Conservation (phyloP, 345 rosid species). For the Melastoma malabathricum region DNA sequence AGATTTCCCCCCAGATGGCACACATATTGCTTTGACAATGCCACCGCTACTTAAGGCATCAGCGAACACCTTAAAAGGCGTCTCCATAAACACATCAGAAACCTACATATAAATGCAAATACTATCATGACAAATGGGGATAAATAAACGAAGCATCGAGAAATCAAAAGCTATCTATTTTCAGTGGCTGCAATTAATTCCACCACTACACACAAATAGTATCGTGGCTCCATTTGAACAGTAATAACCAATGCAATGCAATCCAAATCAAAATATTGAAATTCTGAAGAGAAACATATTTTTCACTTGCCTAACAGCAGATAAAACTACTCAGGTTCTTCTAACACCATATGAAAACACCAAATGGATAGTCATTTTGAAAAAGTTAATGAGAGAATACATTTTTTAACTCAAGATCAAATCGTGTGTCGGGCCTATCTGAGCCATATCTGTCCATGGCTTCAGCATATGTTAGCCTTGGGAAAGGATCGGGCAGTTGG, state of each 20-base stretch:
- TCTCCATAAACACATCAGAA: conserved; percentile 50
- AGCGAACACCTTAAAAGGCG: conserved; percentile 66
- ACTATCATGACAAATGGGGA: too few relatives aligned
- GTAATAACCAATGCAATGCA: too few relatives aligned
- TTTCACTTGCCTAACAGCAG: too few relatives aligned
- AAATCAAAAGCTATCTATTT: too few relatives aligned
- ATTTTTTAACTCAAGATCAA: conserved; percentile 81
- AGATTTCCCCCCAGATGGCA: conserved; percentile 58
- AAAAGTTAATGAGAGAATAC: conserved; percentile 30
- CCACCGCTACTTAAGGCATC: conserved; percentile 66
- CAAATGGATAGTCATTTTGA: neutral
- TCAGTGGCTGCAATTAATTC: too few relatives aligned
- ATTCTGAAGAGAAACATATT: too few relatives aligned
- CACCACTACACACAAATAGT: too few relatives aligned
- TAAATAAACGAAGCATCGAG: too few relatives aligned
- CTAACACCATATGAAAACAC: too few relatives aligned
- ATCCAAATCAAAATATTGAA: too few relatives aligned
- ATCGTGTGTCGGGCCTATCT: conserved; percentile 91
- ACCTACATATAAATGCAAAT: conserved; percentile 33
- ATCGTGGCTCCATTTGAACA: too few relatives aligned
- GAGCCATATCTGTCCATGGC: conserved; percentile 84
- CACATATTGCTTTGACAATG: conserved; percentile 58
- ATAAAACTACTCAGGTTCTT: too few relatives aligned
- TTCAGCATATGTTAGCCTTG: conserved; percentile 83
- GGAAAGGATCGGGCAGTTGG: conserved; percentile 70